phyloP scores from a whole-genome alignment of 805 yeast species.

The Martiniozyma abietophila region DNA sequence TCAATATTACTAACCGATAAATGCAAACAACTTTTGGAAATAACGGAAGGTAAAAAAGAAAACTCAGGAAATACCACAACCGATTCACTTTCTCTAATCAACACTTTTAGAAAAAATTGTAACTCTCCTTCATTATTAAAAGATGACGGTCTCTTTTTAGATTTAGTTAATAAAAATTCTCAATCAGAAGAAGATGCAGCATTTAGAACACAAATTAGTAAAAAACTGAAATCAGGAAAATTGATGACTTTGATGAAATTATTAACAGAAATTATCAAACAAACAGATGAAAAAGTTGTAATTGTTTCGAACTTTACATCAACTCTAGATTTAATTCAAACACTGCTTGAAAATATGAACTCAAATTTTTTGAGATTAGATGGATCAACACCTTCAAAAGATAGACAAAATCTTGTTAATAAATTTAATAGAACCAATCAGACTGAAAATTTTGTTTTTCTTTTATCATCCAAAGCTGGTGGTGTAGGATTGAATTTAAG shows the following conservation, averaged over 20 bases:
- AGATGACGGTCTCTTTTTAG: conserved; percentile 38
- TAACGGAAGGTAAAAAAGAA: conserved; percentile 12
- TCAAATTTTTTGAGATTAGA: conserved; percentile 59
- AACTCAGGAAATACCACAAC: conserved; percentile 7
- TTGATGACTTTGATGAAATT: conserved; percentile 49
- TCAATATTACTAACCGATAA: conserved; percentile 34
- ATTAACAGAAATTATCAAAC: conserved; percentile 35
- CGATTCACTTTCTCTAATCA: conserved; percentile 49
- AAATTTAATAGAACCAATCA: conserved; percentile 48
- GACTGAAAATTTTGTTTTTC: conserved; percentile 46
- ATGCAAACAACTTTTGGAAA: conserved; percentile 24
- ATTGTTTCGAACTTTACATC: conserved; percentile 83
- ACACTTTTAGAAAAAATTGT: conserved; percentile 69
- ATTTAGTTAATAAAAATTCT: conserved; percentile 16
- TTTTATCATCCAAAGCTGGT: conserved; percentile 85
- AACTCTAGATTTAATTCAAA: conserved; percentile 70
- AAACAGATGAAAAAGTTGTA: conserved; percentile 63
- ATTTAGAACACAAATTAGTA: conserved; percentile 24
- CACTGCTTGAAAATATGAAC: conserved; percentile 38
- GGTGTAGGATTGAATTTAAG: conserved; percentile 86
- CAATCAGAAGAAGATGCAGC: conserved; percentile 14
- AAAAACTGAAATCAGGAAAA: conserved; percentile 48
- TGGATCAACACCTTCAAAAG: conserved; percentile 68
- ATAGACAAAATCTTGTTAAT: conserved; percentile 57
- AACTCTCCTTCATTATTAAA: conserved; percentile 64